phyloP scores from a whole-genome alignment of 495 filamentous ascomycete species.

The Collariella sp. region DNA sequence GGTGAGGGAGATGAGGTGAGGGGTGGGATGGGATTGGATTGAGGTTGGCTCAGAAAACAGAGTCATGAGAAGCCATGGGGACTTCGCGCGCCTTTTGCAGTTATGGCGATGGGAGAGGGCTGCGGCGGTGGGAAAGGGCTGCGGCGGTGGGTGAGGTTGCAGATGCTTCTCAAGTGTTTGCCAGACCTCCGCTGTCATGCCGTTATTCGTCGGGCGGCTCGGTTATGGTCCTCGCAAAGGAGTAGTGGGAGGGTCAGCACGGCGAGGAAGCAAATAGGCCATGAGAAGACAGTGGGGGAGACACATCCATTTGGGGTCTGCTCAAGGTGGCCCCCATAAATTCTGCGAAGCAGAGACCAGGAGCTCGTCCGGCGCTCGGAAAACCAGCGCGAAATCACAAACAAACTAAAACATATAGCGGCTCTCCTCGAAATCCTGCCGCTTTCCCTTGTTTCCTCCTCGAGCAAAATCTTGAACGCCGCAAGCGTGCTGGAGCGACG shows the following conservation, averaged over 20 bases:
- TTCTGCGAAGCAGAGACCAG: conserved; percentile 2
- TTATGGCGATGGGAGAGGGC: background rate
- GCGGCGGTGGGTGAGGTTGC: too few relatives aligned
- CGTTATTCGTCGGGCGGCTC: too few relatives aligned
- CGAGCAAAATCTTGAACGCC: background rate
- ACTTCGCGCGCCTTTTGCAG: too few relatives aligned
- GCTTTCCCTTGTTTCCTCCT: background rate
- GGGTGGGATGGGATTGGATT: background rate
- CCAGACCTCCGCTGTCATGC: too few relatives aligned
- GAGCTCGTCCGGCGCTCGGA: background rate
- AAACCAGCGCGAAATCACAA: background rate
- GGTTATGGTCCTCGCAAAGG: background rate
- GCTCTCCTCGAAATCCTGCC: background rate
- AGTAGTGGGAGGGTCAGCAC: background rate
- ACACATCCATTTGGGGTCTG: background rate
- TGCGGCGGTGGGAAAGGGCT: background rate
- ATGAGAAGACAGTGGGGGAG: background rate
- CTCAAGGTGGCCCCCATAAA: background rate
- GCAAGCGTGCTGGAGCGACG: too few relatives aligned
- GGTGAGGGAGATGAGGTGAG: conserved; percentile 37
- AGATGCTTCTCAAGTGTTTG: too few relatives aligned
- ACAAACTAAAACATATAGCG: background rate
- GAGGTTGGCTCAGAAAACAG: too few relatives aligned
- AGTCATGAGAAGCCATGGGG: background rate
- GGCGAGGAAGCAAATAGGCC: too few relatives aligned